Evolutionary conservation across 164 flowering plant species (phyloP), one percentile per base, ranked within the genome.

Genomic region (Kingdonia uniflora): DNA sequence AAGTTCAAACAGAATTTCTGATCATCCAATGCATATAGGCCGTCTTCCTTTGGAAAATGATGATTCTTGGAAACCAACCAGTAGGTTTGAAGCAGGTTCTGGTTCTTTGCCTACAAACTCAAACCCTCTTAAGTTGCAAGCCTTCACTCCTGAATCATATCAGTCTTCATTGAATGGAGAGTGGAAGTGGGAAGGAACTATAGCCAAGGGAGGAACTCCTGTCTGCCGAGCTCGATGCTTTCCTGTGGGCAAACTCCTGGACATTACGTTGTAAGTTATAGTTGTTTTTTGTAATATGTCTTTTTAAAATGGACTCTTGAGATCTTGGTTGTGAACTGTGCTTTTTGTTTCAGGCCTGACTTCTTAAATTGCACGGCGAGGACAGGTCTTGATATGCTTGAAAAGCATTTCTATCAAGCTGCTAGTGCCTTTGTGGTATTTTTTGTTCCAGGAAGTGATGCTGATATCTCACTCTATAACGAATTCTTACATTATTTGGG

Each of bases 131-230:
- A 79, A 71, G 22, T 61, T 65, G 69, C 80, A 75, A 56, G 57
- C 58, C 22, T 72, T 63, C 26, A 67, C 75, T 43, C 73, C 82
- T 39, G 88, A 82, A 33, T 52, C 64, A 35, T 77, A 65, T 58
- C 64, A 42, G 33, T 55, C 82, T 12, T 68, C 92, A 62, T 14
- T 64, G 52, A 74, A 63, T 15, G 68, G 68, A 54, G 91, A 70
- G 61, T 91, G 98, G 98, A 92, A 80, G 62, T 92, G 98, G 98
- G 91, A 84, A 67, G 98, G 98, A 17, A 83, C 81, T 19, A 84
- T 92, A 60, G 95, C 95, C 10, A 92, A 88, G 73, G 95, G 96
- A 42, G 98, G 98, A 55, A 78, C 82, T 65, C 79, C 94, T 43
- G 78, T 92, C 46, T 92, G 96, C 62, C 98, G 81, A 59, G 98